A percentile compares a stretch with the other conserved stretches of the same genome.
phyloP scores from a whole-genome alignment of 805 yeast species.

The Myxozyma lipomycoides region DNA sequence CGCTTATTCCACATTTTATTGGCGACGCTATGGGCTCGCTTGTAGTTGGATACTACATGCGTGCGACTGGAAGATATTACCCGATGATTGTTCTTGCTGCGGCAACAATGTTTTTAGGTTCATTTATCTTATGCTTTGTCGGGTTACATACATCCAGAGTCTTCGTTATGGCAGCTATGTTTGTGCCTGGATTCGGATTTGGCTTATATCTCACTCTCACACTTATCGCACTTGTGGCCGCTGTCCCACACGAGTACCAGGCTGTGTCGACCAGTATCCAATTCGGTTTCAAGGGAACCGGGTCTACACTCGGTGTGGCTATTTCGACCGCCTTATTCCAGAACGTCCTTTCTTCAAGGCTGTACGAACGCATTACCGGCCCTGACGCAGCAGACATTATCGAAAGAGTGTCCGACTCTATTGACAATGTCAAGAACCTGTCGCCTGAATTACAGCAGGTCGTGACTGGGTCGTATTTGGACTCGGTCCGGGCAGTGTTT shows the following conservation, averaged over 20 bases:
- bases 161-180: conserved; percentile 29
- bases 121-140: conserved; percentile 13
- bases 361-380: conserved; percentile 26
- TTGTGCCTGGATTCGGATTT: conserved; percentile 55
- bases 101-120: conserved; percentile 9
- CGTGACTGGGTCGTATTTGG: conserved; percentile 17
- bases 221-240: conserved; percentile 58
- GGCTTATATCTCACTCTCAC: conserved; percentile 56
- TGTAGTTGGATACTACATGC: conserved; percentile 62
- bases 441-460: conserved; percentile 14
- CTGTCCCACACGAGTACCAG: conserved; percentile 55
- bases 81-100: conserved; percentile 26
- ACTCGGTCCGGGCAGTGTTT: conserved; percentile 19
- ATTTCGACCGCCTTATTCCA: conserved; percentile 56
- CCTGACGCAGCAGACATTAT: conserved; percentile 25
- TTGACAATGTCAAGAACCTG: conserved; percentile 11
- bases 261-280: conserved; percentile 75
- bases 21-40: conserved; percentile 68
- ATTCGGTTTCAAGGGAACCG: conserved; percentile 67
- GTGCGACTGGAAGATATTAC: conserved; percentile 48
- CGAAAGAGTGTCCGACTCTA: conserved; percentile 14
- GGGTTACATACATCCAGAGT: conserved; percentile 14
- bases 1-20: conserved; percentile 52
- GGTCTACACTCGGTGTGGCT: conserved; percentile 65
- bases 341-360: conserved; percentile 35